Base-by-base conservation (phyloP, 805 yeast genomes). In the Metschnikowia corniflorae region DNA sequence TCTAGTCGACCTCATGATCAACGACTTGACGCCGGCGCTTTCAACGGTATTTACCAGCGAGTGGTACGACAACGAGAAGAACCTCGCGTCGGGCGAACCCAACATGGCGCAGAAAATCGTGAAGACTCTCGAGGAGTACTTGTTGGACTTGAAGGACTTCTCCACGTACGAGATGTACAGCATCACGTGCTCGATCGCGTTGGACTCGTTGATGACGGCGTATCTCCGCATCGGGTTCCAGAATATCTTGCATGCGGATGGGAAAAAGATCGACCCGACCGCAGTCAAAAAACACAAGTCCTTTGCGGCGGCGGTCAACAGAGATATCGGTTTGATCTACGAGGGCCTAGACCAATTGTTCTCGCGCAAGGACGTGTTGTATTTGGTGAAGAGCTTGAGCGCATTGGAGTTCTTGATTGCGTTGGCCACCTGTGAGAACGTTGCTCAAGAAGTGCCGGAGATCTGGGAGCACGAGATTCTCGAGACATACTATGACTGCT, bases 41-140 rank as follows among this genome's bases (percentile, higher is more conserved):
- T 65, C 74, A 4, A 67, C 69, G 33, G 67, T 86, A 2, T 85
- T 86, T 57, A 70, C 82, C 30, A 80, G 80, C 38, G 54, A 65
- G 14, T 87, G 96, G 96, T 77, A 82, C 50, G 75, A 74, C 26
- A 35, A 19, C 13, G 56, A 55, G 4, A 50, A 43, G 13, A 28
- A 30, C 13, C 55, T 49, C n/a, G 42, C 46, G 8, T 44, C 58
- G 2, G 65, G 61, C 31, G 66, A 60, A 31, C 53, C 52, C 12
- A 68, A 64, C 23, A 73, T 75, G 56, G 76, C 83, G 1, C 73
- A 75, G 42, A 79, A 75, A 43, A 77, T 84, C 20, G 71, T 76
- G 2, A 87, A 80, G 47, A 86, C 95, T 0, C 65, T 85, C n/a
- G 71, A 65, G 25, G 96, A 86, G 51, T 86, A 83, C 57, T 64